A percentile compares a stretch with the other conserved stretches of the same genome.
These are phyloP conservation scores for Colletotrichum ledebouriae DNA, from an alignment of 2,329 filamentous ascomycete genomes.

Conservation along the genomic window DNA sequence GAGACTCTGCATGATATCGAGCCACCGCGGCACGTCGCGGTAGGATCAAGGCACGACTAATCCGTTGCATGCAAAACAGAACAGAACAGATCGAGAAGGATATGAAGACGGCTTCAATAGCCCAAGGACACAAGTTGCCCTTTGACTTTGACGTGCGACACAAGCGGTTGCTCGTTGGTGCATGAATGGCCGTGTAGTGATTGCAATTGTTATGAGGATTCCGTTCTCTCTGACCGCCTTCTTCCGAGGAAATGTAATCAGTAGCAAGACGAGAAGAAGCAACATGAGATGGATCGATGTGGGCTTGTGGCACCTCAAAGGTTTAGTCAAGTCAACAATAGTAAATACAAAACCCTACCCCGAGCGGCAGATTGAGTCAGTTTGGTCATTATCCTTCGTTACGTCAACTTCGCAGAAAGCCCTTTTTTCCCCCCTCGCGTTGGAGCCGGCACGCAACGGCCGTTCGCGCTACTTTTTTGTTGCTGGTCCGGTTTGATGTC, in stretches of 20 bases:
- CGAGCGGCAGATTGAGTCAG: not conserved
- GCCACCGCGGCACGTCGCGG: not conserved
- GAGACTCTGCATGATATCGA: constrained; percentile 13
- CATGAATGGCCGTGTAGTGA: too few species aligned
- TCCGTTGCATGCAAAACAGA: constrained; percentile 8
- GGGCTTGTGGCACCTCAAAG: too few species aligned
- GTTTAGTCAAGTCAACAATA: too few species aligned
- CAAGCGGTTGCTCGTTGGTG: too few species aligned
- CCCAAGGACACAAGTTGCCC: not conserved
- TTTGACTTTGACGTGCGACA: too few species aligned
- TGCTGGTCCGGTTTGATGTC: constrained; percentile 29
- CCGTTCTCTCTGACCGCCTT: too few species aligned
- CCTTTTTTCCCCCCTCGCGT: not conserved
- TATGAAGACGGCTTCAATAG: not conserved
- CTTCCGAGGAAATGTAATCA: too few species aligned
- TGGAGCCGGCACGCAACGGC: constrained; percentile 3
- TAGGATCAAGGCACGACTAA: constrained; percentile 8
- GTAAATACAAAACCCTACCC: too few species aligned
- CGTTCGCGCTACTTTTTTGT: constrained; percentile 17
- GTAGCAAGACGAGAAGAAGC: too few species aligned
- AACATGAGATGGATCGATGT: too few species aligned
- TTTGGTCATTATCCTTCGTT: not conserved
- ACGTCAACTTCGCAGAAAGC: too few species aligned
- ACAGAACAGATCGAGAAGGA: not conserved
- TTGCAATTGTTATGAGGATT: too few species aligned